These are phyloP conservation scores for Colletotrichum tanaceti DNA, from an alignment of 2,329 filamentous ascomycete species.

Conservation along the genomic window DNA sequence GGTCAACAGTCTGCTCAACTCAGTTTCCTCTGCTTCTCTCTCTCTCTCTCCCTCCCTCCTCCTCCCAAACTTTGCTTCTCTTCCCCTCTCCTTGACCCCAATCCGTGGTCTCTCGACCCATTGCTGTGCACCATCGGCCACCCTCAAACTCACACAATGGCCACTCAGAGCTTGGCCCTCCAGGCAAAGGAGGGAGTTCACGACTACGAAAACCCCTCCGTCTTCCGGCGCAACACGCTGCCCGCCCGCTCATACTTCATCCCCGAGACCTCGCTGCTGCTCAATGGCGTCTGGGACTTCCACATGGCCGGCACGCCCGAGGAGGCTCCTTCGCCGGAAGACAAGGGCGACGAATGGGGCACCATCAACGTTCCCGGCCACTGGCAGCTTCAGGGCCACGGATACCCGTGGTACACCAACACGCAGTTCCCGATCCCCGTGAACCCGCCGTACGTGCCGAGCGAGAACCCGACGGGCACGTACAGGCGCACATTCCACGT, in stretches of 20 bases:
- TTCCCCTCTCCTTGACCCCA: background rate
- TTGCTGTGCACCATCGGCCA: no score
- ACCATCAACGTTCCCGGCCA: slow-evolving; percentile 72
- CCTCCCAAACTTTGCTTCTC: slow-evolving; percentile 1
- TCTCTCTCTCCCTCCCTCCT: background rate
- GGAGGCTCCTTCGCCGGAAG: slow-evolving; percentile 56
- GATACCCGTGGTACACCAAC: slow-evolving; percentile 76
- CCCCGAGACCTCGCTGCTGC: slow-evolving; percentile 59
- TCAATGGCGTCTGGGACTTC: slow-evolving; percentile 70
- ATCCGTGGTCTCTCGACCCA: no score
- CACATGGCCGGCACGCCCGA: slow-evolving; percentile 59
- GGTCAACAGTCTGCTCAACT: background rate
- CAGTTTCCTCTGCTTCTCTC: background rate
- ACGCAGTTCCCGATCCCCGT: slow-evolving; percentile 74
- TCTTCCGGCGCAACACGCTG: slow-evolving; percentile 65
- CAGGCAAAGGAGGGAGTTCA: slow-evolving; percentile 52
- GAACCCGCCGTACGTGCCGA: slow-evolving; percentile 70
- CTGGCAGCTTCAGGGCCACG: slow-evolving; percentile 78
- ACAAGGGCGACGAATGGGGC: slow-evolving; percentile 54
- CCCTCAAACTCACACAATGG: slow-evolving; percentile 36
- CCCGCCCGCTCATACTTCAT: slow-evolving; percentile 65
- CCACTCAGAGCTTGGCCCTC: slow-evolving; percentile 47
- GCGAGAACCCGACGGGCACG: slow-evolving; percentile 72
- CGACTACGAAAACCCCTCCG: slow-evolving; percentile 62
- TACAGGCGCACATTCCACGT: slow-evolving; percentile 69